Evolutionary conservation across 163 green algal species (phyloP).

Genomic region (Botryococcus braunii): DNA sequence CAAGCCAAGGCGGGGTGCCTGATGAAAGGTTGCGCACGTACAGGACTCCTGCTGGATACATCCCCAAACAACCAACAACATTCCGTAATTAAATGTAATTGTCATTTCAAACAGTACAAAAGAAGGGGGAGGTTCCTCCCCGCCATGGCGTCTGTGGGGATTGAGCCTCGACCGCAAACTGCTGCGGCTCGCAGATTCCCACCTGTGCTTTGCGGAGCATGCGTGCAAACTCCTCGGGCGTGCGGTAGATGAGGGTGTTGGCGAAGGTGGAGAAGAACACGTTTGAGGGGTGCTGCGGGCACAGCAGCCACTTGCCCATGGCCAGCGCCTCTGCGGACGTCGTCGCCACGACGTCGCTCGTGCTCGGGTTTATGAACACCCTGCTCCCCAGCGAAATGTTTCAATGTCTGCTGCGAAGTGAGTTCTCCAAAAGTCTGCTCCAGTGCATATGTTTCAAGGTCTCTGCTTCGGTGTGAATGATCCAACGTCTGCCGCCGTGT

Average conservation of each 20-base stretch:
- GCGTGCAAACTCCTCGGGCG: constrained; percentile 58
- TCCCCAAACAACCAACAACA: not conserved
- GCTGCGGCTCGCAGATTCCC: not conserved
- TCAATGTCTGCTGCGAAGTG: no score
- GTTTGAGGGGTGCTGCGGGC: constrained; percentile 75
- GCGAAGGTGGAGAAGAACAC: constrained; percentile 78
- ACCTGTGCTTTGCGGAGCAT: constrained; percentile 57
- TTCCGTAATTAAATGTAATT: not conserved
- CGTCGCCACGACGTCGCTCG: constrained; percentile 81
- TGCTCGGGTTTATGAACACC: constrained; percentile 91
- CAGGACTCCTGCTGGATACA: not conserved
- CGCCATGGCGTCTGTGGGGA: not conserved
- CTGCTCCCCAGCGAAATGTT: constrained; percentile 8
- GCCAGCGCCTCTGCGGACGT: constrained; percentile 87
- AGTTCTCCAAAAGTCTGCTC: no score
- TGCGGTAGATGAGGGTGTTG: constrained; percentile 80
- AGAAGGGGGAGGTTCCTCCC: not conserved
- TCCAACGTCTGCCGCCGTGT: no score
- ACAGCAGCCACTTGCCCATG: constrained; percentile 87
- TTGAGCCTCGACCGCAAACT: not conserved
- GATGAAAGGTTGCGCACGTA: not conserved
- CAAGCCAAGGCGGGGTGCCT: no score
- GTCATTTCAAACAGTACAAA: not conserved
- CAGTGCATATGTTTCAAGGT: no score
- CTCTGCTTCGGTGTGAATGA: no score